These are phyloP conservation scores for Eimeria brunetti DNA, from an alignment of 169 alveolate species.

Conservation along the genomic window DNA sequence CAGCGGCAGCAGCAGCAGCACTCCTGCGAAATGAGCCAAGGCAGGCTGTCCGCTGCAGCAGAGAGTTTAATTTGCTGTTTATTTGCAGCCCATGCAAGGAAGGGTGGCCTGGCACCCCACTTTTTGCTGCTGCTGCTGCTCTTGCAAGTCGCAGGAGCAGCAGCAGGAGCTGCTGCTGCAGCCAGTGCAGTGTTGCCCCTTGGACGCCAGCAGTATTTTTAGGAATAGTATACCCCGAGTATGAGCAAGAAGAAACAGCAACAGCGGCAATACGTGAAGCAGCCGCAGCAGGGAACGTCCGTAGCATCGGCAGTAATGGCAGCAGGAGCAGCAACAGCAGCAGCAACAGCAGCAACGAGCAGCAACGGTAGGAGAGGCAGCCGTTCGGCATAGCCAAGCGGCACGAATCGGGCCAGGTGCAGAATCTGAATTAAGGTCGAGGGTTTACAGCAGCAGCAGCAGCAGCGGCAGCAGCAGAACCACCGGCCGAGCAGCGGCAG, in stretches of 20 bases:
- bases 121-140: slow-evolving; percentile 17
- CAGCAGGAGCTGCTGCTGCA: neutral
- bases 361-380: no score
- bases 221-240: no score
- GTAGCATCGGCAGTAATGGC: neutral
- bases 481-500: neutral
- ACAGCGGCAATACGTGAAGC: no score
- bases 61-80: neutral
- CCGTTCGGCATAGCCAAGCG: no score
- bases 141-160: neutral
- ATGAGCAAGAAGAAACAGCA: no score
- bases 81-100: no score
- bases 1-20: neutral
- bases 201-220: no score
- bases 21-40: no score
- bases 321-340: neutral
- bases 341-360: neutral
- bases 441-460: neutral
- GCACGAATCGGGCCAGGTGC: no score
- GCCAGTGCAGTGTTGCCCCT: no score
- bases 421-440: no score
- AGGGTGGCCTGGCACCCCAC: no score
- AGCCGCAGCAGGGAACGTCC: neutral
- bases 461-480: neutral
- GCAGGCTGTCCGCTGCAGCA: neutral